Evolutionary conservation across 2,329 filamentous ascomycete species (phyloP).

Genomic region (Fusarium albidum): DNA sequence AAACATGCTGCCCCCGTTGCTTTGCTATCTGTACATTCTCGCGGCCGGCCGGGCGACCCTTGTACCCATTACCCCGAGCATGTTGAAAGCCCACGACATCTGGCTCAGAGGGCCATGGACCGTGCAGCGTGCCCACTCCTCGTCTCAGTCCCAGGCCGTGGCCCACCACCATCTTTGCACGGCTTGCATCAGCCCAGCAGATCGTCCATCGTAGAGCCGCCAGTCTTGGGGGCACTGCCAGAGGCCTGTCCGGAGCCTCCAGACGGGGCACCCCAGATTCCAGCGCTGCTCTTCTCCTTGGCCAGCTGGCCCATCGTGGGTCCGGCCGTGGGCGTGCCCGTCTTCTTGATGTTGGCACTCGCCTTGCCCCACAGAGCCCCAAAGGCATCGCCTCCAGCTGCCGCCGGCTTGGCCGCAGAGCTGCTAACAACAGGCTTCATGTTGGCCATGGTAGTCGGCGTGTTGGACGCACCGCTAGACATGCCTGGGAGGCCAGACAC

Average conservation of each 20-base stretch:
- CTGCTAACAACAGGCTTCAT: slow-evolving; percentile 58
- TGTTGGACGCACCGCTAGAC: slow-evolving; percentile 47
- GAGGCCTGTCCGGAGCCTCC: slow-evolving; percentile 45
- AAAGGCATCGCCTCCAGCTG: slow-evolving; percentile 83
- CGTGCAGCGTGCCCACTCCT: slow-evolving; percentile 8
- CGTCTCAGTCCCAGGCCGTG: slow-evolving; percentile 28
- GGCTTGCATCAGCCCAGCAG: slow-evolving; percentile 51
- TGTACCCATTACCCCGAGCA: background rate
- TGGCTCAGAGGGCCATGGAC: background rate
- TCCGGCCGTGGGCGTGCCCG: slow-evolving; percentile 65
- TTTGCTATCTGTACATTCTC: slow-evolving; percentile 37
- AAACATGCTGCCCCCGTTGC: slow-evolving; percentile 39
- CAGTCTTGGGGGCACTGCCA: slow-evolving; percentile 40
- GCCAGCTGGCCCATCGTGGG: slow-evolving; percentile 92
- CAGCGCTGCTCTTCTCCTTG: slow-evolving; percentile 96
- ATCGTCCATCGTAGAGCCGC: slow-evolving; percentile 56
- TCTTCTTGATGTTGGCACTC: slow-evolving; percentile 79
- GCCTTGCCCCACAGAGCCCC: slow-evolving; percentile 84
- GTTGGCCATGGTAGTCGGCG: slow-evolving; percentile 51
- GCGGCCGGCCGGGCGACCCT: slow-evolving; percentile 13
- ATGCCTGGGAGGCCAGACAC: slow-evolving; percentile 39
- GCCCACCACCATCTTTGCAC: slow-evolving; percentile 16
- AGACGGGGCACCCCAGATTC: slow-evolving; percentile 86
- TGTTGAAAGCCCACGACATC: background rate
- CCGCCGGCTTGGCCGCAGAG: slow-evolving; percentile 59